These are phyloP conservation scores for Austroboletus rostrupii DNA, from an alignment of 1,284 basidiomycete species.

Conservation along the genomic window DNA sequence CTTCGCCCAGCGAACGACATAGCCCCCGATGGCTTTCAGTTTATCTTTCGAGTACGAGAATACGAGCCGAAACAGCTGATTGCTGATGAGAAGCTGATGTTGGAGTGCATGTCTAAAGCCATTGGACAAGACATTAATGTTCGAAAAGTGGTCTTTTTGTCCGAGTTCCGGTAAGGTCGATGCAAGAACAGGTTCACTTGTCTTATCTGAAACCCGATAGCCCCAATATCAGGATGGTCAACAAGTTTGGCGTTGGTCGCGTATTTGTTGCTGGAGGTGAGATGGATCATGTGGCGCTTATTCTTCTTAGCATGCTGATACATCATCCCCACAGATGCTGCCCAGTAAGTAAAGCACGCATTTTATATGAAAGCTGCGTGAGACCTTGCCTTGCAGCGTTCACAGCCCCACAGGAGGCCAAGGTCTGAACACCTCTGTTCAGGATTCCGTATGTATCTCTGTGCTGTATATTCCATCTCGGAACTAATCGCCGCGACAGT, in stretches of 20 bases:
- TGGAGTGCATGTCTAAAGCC: conserved; percentile 13
- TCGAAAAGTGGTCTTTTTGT: conserved; percentile 7
- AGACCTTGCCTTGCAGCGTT: conserved; percentile 27
- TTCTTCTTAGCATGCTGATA: neutral
- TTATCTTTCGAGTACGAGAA: conserved; percentile 14
- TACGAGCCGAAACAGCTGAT: conserved; percentile 27
- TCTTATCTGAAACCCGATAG: conserved; percentile 7
- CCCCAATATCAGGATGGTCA: conserved; percentile 31
- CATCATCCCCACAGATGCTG: conserved; percentile 10
- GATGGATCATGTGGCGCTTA: conserved; percentile 17
- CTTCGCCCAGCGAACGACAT: conserved; percentile 22
- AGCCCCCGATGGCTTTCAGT: conserved; percentile 31
- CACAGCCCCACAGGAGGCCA: conserved; percentile 47
- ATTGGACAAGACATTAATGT: conserved; percentile 10
- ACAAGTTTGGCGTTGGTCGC: conserved; percentile 28
- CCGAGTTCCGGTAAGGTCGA: conserved; percentile 24
- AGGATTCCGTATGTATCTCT: conserved; percentile 32
- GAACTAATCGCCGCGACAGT: conserved; percentile 13
- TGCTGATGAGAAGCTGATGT: conserved; percentile 13
- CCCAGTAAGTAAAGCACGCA: conserved; percentile 13
- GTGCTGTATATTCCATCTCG: too few species aligned
- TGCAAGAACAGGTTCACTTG: neutral
- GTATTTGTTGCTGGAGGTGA: conserved; percentile 36
- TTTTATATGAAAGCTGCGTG: too few species aligned
- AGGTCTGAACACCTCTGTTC: conserved; percentile 38